Percentiles rank a stretch among this genome's conserved stretches.
Evolutionary conservation across 805 yeast species (phyloP).

Genomic region (Martiniozyma abietophila): DNA sequence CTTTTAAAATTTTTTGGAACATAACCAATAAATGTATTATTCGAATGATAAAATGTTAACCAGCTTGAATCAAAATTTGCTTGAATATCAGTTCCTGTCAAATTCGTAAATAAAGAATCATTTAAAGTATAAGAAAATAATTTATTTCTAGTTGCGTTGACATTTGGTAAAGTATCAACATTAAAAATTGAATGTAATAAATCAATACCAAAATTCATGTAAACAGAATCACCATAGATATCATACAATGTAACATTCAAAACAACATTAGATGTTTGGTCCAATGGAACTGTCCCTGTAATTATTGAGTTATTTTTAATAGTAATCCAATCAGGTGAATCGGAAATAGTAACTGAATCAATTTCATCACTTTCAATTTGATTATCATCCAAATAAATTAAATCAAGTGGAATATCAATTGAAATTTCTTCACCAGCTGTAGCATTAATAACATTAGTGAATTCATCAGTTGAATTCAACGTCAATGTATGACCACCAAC

Average conservation of each 20-base stretch:
- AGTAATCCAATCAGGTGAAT: conserved; percentile 55
- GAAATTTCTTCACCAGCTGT: conserved; percentile 49
- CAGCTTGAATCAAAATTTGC: conserved; percentile 44
- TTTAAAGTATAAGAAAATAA: conserved; percentile 50
- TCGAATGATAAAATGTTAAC: conserved; percentile 53
- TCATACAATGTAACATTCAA: conserved; percentile 55
- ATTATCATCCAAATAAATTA: conserved; percentile 56
- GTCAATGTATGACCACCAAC: conserved; percentile 86
- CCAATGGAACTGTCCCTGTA: conserved; percentile 48
- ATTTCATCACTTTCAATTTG: conserved; percentile 42
- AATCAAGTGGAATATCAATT: conserved; percentile 51
- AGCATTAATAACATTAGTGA: conserved; percentile 41
- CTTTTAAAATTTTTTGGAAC: conserved; percentile 44
- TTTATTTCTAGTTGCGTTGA: conserved; percentile 60
- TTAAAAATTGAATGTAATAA: conserved; percentile 48
- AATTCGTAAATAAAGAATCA: conserved; percentile 48
- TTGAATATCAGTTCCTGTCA: conserved; percentile 37
- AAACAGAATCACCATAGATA: conserved; percentile 49
- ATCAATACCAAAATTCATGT: conserved; percentile 47
- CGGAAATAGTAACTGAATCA: conserved; percentile 36
- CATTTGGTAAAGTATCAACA: conserved; percentile 38
- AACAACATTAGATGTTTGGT: conserved; percentile 27
- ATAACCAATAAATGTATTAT: conserved; percentile 59
- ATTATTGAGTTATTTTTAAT: conserved; percentile 34
- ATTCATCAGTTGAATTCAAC: conserved; percentile 47